Conservation (phyloP, 78 protist species). For the Dictyostelium firmibasis region DNA sequence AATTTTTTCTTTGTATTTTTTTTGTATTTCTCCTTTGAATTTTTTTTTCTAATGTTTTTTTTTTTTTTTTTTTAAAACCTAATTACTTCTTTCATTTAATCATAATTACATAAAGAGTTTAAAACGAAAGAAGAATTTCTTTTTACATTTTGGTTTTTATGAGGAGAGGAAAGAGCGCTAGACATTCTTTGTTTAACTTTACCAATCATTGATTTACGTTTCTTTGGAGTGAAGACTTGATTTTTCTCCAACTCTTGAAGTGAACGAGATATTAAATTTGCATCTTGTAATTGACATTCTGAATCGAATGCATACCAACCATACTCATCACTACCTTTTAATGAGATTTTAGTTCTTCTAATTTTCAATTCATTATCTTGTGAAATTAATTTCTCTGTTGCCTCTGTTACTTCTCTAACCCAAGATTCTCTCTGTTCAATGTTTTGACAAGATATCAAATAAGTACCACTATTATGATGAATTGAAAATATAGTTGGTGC, state of each 20-base stretch:
- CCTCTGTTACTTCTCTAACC: neutral
- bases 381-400: neutral
- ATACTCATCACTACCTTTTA: conserved; percentile 31
- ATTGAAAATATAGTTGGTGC: conserved; percentile 24
- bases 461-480: conserved; percentile 54
- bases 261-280: conserved; percentile 2
- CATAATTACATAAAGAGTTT: conserved; percentile 8
- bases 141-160: neutral
- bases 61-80: too few relatives aligned
- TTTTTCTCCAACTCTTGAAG: conserved; percentile 18
- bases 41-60: too few relatives aligned
- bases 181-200: conserved; percentile 35
- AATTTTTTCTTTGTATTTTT: too few relatives aligned
- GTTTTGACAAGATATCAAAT: neutral
- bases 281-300: neutral
- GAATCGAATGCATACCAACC: conserved; percentile 68
- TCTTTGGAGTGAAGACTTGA: conserved; percentile 52
- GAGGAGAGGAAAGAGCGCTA: conserved; percentile 12
- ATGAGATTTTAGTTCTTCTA: neutral
- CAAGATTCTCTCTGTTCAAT: conserved; percentile 11
- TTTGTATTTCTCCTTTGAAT: too few relatives aligned
- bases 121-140: conserved; percentile 70
- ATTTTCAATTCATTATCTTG: neutral
- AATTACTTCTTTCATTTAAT: too few relatives aligned
- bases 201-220: conserved; percentile 48